Evolutionary conservation across 768 basidiomycete species (phyloP).

Genomic region (Candolleomyces efflorescens): DNA sequence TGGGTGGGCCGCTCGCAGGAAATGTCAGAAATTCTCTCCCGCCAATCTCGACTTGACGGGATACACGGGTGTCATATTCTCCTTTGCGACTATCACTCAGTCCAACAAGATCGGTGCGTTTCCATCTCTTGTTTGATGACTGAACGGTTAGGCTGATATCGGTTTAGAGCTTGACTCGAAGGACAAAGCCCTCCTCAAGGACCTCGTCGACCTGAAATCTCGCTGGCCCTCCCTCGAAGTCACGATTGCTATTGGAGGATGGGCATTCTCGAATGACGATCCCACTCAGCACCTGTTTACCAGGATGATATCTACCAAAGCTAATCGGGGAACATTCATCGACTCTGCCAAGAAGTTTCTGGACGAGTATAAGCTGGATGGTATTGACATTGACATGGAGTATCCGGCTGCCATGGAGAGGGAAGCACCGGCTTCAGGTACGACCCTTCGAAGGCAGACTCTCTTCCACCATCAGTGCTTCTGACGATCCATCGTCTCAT

Average conservation of each 20-base stretch:
- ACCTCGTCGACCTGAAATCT: slow-evolving; percentile 11
- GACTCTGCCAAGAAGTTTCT: slow-evolving; percentile 14
- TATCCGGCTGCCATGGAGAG: slow-evolving; percentile 18
- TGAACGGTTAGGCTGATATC: not conserved
- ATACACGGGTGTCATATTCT: slow-evolving; percentile 13
- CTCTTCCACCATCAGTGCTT: not conserved
- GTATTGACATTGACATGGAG: slow-evolving; percentile 21
- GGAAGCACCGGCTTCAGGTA: slow-evolving; percentile 15
- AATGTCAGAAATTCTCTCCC: slow-evolving; percentile 8
- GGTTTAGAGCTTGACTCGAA: slow-evolving; percentile 9
- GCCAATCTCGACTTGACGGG: slow-evolving; percentile 12
- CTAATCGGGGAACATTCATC: slow-evolving; percentile 16
- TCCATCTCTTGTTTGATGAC: not conserved
- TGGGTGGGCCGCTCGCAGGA: slow-evolving; percentile 14
- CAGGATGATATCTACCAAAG: slow-evolving; percentile 13
- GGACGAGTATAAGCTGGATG: slow-evolving; percentile 12
- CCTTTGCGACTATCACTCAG: slow-evolving; percentile 13
- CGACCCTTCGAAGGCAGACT: too few relatives aligned
- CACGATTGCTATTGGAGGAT: slow-evolving; percentile 20
- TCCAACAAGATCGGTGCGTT: slow-evolving; percentile 7
- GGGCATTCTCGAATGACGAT: slow-evolving; percentile 16
- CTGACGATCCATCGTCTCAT: not conserved
- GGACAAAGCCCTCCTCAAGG: slow-evolving; percentile 9
- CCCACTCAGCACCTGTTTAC: slow-evolving; percentile 10
- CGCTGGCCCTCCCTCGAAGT: slow-evolving; percentile 11